phyloP scores from a whole-genome alignment of 768 basidiomycete species.

The Lanmaoa rubissima region DNA sequence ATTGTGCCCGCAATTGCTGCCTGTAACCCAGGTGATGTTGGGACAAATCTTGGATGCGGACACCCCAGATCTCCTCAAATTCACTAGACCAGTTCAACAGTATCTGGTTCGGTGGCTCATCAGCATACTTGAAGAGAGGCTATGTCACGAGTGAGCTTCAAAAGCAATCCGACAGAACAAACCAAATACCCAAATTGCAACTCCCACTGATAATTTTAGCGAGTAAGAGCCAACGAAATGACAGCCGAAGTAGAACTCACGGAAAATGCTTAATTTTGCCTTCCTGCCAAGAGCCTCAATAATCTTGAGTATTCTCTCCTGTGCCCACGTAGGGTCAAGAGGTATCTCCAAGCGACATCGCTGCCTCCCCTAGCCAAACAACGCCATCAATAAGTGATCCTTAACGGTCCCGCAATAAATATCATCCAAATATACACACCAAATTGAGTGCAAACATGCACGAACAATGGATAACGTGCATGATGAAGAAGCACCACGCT shows the following conservation, averaged over 20 bases:
- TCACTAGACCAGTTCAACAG: constrained; percentile 59
- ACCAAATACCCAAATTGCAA: constrained; percentile 57
- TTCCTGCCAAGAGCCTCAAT: constrained; percentile 40
- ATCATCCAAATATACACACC: constrained; percentile 41
- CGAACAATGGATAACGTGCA: constrained; percentile 73
- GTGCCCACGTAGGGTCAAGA: constrained; percentile 33
- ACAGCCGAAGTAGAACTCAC: constrained; percentile 41
- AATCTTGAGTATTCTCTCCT: constrained; percentile 39
- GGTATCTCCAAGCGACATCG: constrained; percentile 30
- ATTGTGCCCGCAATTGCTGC: constrained; percentile 17
- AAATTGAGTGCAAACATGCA: constrained; percentile 60
- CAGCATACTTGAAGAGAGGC: constrained; percentile 66
- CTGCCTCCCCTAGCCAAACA: constrained; percentile 27
- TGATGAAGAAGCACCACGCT: constrained; percentile 78
- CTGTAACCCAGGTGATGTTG: constrained; percentile 18
- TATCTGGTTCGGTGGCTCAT: constrained; percentile 48
- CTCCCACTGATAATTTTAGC: constrained; percentile 48
- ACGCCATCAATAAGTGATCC: not conserved
- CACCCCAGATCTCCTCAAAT: constrained; percentile 67
- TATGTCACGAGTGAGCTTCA: constrained; percentile 29
- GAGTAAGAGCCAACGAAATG: constrained; percentile 21
- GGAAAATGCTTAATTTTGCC: constrained; percentile 42
- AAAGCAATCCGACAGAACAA: constrained; percentile 23
- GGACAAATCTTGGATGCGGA: constrained; percentile 50
- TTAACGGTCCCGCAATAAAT: not conserved